Conservation (phyloP, 768 basidiomycete genomes). For the Hygrophorus russula region DNA sequence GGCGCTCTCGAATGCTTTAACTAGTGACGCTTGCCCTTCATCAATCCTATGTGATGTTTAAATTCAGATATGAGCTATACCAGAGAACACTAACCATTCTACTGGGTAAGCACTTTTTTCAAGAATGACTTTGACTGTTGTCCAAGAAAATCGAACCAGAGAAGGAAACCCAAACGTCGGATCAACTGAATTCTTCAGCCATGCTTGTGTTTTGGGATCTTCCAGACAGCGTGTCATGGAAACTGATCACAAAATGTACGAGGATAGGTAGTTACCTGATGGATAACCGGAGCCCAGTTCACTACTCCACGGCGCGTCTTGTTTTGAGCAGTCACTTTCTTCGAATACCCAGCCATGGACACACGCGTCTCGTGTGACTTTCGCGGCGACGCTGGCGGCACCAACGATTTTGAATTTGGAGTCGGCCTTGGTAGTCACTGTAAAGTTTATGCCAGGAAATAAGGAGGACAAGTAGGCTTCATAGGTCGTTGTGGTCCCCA, state of each 20-base stretch:
- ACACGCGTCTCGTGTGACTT: slow-evolving; percentile 89
- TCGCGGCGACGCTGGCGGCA: slow-evolving; percentile 96
- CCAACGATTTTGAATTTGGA: slow-evolving; percentile 95
- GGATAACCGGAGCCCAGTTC: slow-evolving; percentile 84
- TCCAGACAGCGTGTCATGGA: not conserved
- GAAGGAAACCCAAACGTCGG: slow-evolving; percentile 90
- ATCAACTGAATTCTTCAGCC: slow-evolving; percentile 67
- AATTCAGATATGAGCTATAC: slow-evolving; percentile 1
- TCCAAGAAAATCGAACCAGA: slow-evolving; percentile 91
- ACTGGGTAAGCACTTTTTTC: slow-evolving; percentile 72
- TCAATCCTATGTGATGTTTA: slow-evolving; percentile 50
- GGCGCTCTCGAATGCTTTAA: slow-evolving; percentile 62
- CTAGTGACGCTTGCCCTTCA: slow-evolving; percentile 66
- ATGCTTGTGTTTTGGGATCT: slow-evolving; percentile 91
- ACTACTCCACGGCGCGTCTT: slow-evolving; percentile 17
- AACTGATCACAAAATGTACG: not conserved
- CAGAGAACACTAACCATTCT: slow-evolving; percentile 51
- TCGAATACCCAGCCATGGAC: slow-evolving; percentile 79
- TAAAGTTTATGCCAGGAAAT: slow-evolving; percentile 81
- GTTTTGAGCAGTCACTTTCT: slow-evolving; percentile 24
- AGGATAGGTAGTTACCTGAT: slow-evolving; percentile 37
- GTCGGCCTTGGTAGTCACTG: slow-evolving; percentile 88
- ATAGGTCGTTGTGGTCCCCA: slow-evolving; percentile 81
- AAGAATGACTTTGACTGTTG: slow-evolving; percentile 76
- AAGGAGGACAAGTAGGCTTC: slow-evolving; percentile 68